Evolutionary conservation across 768 basidiomycete species (phyloP).

Genomic region (Trametes sanguinea): DNA sequence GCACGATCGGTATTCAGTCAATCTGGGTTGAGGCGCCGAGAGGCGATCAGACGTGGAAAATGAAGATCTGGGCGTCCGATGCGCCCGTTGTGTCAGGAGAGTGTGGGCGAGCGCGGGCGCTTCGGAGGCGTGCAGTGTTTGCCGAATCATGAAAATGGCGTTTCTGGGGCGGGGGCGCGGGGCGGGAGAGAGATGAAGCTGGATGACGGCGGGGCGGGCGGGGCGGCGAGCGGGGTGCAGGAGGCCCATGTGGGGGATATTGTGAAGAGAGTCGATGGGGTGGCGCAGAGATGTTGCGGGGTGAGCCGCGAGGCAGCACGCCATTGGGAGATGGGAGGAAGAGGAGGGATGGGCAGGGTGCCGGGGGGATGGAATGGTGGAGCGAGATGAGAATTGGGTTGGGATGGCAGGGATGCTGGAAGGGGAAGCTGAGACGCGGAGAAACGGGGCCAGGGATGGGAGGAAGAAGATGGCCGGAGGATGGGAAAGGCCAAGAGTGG

Average conservation of each 20-base stretch:
- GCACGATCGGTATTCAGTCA: slow-evolving; percentile 19
- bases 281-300: slow-evolving; percentile 20
- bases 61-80: slow-evolving; percentile 18
- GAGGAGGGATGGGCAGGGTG: not conserved
- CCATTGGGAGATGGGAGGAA: slow-evolving; percentile 12
- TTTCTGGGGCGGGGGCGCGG: slow-evolving; percentile 11
- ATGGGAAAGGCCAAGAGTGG: slow-evolving; percentile 14
- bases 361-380: slow-evolving; percentile 17
- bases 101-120: slow-evolving; percentile 1
- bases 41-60: slow-evolving; percentile 11
- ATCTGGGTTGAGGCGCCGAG: slow-evolving; percentile 14
- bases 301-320: slow-evolving; percentile 19
- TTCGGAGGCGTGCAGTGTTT: not conserved
- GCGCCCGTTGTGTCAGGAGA: not conserved
- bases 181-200: slow-evolving; percentile 4
- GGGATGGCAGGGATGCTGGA: not conserved
- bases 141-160: not conserved
- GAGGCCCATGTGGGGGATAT: slow-evolving; percentile 5
- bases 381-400: slow-evolving; percentile 4
- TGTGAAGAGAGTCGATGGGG: slow-evolving; percentile 2
- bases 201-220: not conserved
- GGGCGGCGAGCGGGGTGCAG: not conserved
- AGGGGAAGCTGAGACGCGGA: slow-evolving; percentile 8
- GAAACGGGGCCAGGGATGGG: not conserved
- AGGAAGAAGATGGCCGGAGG: not conserved